phyloP scores from a whole-genome alignment of 1,139 yeast species.

The Debaryomyces sp. region DNA sequence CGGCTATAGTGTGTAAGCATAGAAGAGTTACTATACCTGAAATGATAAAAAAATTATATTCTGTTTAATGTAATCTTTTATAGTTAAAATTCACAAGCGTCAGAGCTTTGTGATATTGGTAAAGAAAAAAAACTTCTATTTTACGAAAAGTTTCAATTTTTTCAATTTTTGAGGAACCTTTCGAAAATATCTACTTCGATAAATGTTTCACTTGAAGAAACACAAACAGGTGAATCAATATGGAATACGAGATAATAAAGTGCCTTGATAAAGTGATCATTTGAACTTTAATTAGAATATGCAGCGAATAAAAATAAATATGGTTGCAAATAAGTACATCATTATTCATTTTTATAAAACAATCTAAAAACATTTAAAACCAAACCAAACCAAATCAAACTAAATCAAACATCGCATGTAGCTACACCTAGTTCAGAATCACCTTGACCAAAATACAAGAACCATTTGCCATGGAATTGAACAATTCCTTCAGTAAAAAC shows the following conservation, averaged over 20 bases:
- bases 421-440: constrained; percentile 50
- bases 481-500: constrained; percentile 51
- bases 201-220: neutral
- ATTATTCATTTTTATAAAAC: neutral
- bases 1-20: too few species aligned
- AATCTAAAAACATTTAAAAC: constrained; percentile 2
- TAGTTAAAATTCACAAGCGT: too few species aligned
- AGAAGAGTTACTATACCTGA: too few species aligned
- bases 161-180: neutral
- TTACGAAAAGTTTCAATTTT: neutral
- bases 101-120: neutral
- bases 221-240: neutral
- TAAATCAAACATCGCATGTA: constrained; percentile 24
- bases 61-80: too few species aligned
- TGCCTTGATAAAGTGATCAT: neutral
- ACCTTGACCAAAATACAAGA: constrained; percentile 48
- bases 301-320: neutral
- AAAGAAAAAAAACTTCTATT: neutral
- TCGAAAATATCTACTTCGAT: too few species aligned
- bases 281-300: neutral
- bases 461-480: constrained; percentile 47
- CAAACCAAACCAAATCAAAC: neutral
- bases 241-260: neutral
- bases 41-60: too few species aligned
- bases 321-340: neutral